Evolutionary conservation across 106 monocot genomes (phyloP).

Genomic region (Chionographis japonica): DNA sequence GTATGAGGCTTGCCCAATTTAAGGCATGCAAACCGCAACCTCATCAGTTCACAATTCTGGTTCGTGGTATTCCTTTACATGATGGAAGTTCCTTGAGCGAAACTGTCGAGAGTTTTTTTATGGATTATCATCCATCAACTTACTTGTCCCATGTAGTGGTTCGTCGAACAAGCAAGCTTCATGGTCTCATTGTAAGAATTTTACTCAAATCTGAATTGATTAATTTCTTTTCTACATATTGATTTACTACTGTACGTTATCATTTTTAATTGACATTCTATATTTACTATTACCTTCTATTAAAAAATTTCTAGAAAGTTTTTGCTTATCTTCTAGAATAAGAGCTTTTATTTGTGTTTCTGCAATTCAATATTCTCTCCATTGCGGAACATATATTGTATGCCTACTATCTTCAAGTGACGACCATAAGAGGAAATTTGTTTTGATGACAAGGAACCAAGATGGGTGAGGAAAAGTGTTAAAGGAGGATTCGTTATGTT

Average conservation of each 20-base stretch:
- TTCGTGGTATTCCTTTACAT: constrained; percentile 67
- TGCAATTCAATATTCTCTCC: too few species aligned
- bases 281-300: not conserved
- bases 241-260: not conserved
- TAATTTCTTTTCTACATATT: not conserved
- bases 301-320: too few species aligned
- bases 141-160: constrained; percentile 76
- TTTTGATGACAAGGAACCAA: too few species aligned
- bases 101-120: constrained; percentile 71
- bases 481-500: too few species aligned
- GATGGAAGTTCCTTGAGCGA: constrained; percentile 49
- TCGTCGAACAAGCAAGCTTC: constrained; percentile 73
- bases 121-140: constrained; percentile 68
- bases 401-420: too few species aligned
- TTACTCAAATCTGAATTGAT: not conserved
- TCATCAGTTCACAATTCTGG: constrained; percentile 81
- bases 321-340: too few species aligned
- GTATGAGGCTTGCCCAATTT: constrained; percentile 67
- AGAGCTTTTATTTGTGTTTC: too few species aligned
- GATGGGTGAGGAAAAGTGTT: too few species aligned
- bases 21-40: constrained; percentile 59
- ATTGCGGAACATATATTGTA: too few species aligned
- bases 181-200: constrained; percentile 66
- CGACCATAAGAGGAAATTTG: too few species aligned
- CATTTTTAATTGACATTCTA: not conserved